Evolutionary conservation across 2,329 filamentous ascomycete genomes (phyloP), one percentile per base, ranked within the genome.

Genomic region (Alternaria sp.): DNA sequence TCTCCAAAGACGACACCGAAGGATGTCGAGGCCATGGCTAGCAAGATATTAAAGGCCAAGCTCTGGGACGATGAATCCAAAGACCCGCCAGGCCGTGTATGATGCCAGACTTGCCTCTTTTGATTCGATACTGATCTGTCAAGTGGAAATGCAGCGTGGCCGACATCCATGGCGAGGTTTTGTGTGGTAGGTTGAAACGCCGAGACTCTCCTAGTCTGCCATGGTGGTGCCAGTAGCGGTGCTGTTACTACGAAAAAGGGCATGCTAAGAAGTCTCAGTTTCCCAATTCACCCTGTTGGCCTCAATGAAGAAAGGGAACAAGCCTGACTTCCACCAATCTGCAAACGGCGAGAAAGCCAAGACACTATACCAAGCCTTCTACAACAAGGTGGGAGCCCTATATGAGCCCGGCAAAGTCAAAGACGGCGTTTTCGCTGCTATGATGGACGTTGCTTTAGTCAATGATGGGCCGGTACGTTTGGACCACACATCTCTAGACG

Each of bases 211-310:
- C 4, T 48, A 34, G 8, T 2, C 30, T 18, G 34, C 28, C 11
- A 22, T 28, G n/a, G 22, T 14, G 32, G 38, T 28, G 50, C 27
- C n/a, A n/a, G n/a, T n/a, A n/a, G n/a, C n/a, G n/a, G n/a, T n/a
- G n/a, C n/a, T n/a, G n/a, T n/a, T n/a, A n/a, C n/a, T n/a, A n/a
- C 14, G 22, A 8, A 38, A 40, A 51, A 51, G 11, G 43, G 27
- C 38, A 58, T 32, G 57, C 65, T 77, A 16, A 74, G 28, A 1
- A 10, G n/a, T 7, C 10, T 16, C 74, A 96, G 94, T 99, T 46
- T 98, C 95, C 14, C 95, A 99, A 81, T 99, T 99, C 76, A 99
- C 95, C 3, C 86, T 99, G 10, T 86, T 97, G 51, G 96, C 93
- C 48, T 91, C 90, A 46, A 94, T 94, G n/a, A 97, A 94, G 76